Percentiles rank a stretch among this genome's conserved stretches.
phyloP scores from a whole-genome alignment of 2,329 filamentous ascomycete species.

The Ophiostoma angusticollis region DNA sequence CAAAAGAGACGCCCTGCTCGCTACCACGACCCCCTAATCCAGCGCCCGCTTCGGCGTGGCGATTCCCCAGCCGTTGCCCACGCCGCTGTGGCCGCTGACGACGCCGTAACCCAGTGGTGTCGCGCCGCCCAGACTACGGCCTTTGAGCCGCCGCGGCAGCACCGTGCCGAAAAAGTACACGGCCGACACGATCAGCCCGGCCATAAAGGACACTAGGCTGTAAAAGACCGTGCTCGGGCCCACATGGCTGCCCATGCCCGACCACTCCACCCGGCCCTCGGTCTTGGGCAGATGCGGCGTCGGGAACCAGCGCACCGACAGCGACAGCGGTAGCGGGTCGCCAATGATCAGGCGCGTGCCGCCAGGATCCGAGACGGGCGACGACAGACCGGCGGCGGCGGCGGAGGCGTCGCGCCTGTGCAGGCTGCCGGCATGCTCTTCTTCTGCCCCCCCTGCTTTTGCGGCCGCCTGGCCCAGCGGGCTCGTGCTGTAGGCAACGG shows the following conservation, averaged over 20 bases:
- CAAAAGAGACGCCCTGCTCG: no score
- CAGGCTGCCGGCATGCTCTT: no score
- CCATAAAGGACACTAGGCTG: slow-evolving; percentile 43
- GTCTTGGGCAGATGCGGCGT: slow-evolving; percentile 55
- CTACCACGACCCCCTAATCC: slow-evolving; percentile 23
- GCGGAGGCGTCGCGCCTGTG: slow-evolving; percentile 1
- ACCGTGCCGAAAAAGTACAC: slow-evolving; percentile 50
- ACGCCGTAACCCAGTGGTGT: slow-evolving; percentile 46
- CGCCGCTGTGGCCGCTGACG: slow-evolving; percentile 31
- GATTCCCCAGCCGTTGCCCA: slow-evolving; percentile 44
- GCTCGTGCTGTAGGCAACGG: slow-evolving; percentile 73
- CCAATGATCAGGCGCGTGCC: slow-evolving; percentile 67
- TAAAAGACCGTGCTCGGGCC: slow-evolving; percentile 53
- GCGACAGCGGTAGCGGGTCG: slow-evolving; percentile 64
- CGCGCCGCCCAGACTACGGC: slow-evolving; percentile 39
- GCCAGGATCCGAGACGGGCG: background rate
- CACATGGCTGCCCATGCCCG: slow-evolving; percentile 50
- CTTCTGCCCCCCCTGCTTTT: no score
- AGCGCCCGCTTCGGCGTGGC: slow-evolving; percentile 35
- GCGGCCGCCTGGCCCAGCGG: slow-evolving; percentile 44
- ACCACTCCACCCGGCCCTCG: slow-evolving; percentile 53
- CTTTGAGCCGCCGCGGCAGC: slow-evolving; percentile 39
- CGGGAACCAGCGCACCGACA: slow-evolving; percentile 80
- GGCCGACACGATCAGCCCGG: slow-evolving; percentile 39
- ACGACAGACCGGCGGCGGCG: background rate